Conservation (phyloP, 768 basidiomycete genomes). For the Coprinopsis sp. region DNA sequence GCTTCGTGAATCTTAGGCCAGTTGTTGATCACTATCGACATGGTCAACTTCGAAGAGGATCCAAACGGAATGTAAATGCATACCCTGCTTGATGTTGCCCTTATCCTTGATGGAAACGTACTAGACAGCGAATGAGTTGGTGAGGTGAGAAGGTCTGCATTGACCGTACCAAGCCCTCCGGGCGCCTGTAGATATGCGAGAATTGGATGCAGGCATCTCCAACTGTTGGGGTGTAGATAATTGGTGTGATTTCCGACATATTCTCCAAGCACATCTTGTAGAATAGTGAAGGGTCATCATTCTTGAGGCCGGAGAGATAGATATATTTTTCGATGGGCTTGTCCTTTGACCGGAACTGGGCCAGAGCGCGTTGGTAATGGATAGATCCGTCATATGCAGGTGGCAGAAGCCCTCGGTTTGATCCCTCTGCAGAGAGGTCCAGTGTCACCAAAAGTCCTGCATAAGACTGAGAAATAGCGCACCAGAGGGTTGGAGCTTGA, state of each 20-base stretch:
- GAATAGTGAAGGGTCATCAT: conserved; percentile 69
- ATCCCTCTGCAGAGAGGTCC: conserved; percentile 35
- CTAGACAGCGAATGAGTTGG: conserved; percentile 31
- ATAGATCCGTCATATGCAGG: conserved; percentile 48
- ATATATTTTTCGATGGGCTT: conserved; percentile 80
- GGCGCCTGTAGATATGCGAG: conserved; percentile 69
- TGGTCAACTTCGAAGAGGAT: not conserved
- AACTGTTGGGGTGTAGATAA: conserved; percentile 91
- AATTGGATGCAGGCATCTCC: conserved; percentile 87
- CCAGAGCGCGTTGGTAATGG: conserved; percentile 56
- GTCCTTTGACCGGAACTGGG: conserved; percentile 73
- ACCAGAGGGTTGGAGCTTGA: conserved; percentile 59
- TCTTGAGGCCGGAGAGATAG: conserved; percentile 71
- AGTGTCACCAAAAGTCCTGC: conserved; percentile 8
- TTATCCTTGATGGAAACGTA: conserved; percentile 81
- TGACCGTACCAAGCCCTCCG: conserved; percentile 63
- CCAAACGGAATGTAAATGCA: conserved; percentile 9
- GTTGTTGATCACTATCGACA: conserved; percentile 50
- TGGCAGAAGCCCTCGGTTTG: conserved; percentile 56
- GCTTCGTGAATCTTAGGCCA: conserved; percentile 73
- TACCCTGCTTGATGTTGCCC: conserved; percentile 61
- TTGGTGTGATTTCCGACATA: conserved; percentile 67
- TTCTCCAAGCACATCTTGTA: conserved; percentile 70
- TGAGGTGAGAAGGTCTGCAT: not conserved
- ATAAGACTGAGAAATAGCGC: conserved; percentile 20